Percentiles rank a stretch among this genome's conserved stretches.
Evolutionary conservation across 345 rosid species (phyloP).

Genomic region (Salix udensis): DNA sequence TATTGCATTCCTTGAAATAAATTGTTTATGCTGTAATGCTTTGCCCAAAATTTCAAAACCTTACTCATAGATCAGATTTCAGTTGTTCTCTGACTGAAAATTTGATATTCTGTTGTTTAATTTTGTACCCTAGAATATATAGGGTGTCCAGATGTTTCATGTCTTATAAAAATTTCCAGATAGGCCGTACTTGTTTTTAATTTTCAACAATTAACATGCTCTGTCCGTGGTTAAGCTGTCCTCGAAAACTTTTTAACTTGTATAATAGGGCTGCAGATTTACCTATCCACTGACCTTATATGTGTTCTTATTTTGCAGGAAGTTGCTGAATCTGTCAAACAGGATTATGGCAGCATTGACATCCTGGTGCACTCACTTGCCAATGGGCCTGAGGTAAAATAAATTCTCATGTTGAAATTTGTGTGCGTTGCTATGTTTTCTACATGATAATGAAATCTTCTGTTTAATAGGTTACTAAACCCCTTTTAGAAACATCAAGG

Average conservation of each 20-base stretch:
- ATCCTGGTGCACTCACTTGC: slow-evolving; percentile 96
- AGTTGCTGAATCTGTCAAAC: slow-evolving; percentile 78
- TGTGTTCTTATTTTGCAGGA: slow-evolving; percentile 43
- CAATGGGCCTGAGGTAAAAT: slow-evolving; percentile 84
- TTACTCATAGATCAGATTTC: neutral
- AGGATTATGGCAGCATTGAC: slow-evolving; percentile 86
- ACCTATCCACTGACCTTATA: neutral
- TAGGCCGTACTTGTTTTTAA: neutral
- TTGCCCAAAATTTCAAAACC: neutral
- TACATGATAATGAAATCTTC: neutral
- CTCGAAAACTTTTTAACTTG: neutral
- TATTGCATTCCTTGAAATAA: neutral
- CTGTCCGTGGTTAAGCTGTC: neutral
- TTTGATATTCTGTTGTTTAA: neutral
- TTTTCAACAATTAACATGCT: neutral
- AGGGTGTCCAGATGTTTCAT: neutral
- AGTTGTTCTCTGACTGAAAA: neutral
- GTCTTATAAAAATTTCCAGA: neutral
- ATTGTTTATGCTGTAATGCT: neutral
- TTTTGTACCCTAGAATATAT: neutral
- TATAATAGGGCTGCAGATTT: neutral
- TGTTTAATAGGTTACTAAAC: slow-evolving; percentile 64
- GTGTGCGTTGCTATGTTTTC: neutral
- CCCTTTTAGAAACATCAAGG: slow-evolving; percentile 90
- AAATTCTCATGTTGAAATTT: neutral